Base-by-base conservation (phyloP, 306 rosid species). In the Potentilla sterilis region DNA sequence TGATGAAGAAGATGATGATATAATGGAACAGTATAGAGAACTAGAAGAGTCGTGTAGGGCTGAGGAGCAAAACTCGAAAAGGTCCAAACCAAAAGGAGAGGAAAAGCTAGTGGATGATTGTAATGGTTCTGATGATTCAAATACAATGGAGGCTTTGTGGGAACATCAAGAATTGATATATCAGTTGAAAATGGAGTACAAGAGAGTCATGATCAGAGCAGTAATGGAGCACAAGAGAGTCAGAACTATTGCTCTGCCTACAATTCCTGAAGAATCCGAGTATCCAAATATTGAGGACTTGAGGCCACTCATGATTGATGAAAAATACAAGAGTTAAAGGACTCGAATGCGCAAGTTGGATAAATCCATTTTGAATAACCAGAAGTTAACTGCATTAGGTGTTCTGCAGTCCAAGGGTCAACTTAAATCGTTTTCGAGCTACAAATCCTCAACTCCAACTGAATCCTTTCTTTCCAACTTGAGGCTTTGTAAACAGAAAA, bases 231-330 rank as follows among this genome's bases (percentile, higher is more conserved):
- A 28, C 28, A 28, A 28, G 28, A 28, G 28, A 28, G 28, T 28
- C 28, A 28, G 28, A 28, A 88, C 87, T 5, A 89, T 86, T 7
- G 93, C 92, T 40, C 70, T 92, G 46, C 96, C 97, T 14, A 95
- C 97, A 51, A 95, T 95, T 62, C 80, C 83, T 49, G 99, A 95
- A 80, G 97, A 95, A 79, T 89, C 99, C 14, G 93, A 95, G 86
- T 88, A 79, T 47, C 91, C 93, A 8, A 86, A 88, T 83, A 82
- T 86, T 86, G 97, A 81, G 52, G 97, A 92, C 70, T 76, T 92
- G 87, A 90, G 84, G 72, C 97, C 99, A 80, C 89, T 93, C 97
- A 95, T 89, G 67, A 90, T 95, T 40, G 97, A 90, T 41, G 97
- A 95, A 7, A 88, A 87, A 22, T 78, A 77, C 68, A 37, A 49